These are phyloP conservation scores for Alternaria burnsii DNA, from an alignment of 2,329 filamentous ascomycete species.

Conservation along the genomic window DNA sequence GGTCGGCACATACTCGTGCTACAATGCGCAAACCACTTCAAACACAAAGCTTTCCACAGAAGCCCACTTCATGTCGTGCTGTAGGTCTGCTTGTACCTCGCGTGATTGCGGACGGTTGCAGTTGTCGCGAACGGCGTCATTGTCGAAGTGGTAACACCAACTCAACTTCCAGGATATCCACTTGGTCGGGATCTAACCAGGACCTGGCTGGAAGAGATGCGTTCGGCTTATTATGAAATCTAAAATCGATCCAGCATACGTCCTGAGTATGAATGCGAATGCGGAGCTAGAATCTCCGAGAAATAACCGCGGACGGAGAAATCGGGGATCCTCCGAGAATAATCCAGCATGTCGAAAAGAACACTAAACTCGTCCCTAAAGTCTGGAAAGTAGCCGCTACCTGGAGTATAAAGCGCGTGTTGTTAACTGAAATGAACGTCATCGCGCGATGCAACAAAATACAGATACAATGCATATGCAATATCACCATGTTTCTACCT, in stretches of 20 bases:
- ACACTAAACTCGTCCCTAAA: not conserved
- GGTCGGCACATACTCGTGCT: not conserved
- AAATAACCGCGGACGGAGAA: not conserved
- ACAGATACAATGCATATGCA: not conserved
- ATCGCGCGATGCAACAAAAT: not conserved
- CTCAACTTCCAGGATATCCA: not conserved
- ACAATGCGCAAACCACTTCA: not conserved
- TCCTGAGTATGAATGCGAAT: not conserved
- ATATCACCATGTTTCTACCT: conserved; percentile 27
- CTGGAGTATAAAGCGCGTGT: not conserved
- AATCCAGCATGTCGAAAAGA: not conserved
- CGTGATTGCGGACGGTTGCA: not conserved
- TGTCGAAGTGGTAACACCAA: not conserved
- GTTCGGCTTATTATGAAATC: not conserved
- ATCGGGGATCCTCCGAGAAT: not conserved
- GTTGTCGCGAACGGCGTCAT: not conserved
- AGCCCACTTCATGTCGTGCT: not conserved
- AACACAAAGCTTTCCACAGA: not conserved
- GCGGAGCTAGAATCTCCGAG: not conserved
- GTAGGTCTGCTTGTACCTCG: not conserved
- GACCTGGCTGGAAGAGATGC: not conserved
- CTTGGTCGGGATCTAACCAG: not conserved
- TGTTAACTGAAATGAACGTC: not conserved
- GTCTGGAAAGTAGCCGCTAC: not conserved
- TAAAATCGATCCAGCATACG: not conserved